Conservation (phyloP, 345 rosid genomes). For the Eucalyptus sideroxylon region DNA sequence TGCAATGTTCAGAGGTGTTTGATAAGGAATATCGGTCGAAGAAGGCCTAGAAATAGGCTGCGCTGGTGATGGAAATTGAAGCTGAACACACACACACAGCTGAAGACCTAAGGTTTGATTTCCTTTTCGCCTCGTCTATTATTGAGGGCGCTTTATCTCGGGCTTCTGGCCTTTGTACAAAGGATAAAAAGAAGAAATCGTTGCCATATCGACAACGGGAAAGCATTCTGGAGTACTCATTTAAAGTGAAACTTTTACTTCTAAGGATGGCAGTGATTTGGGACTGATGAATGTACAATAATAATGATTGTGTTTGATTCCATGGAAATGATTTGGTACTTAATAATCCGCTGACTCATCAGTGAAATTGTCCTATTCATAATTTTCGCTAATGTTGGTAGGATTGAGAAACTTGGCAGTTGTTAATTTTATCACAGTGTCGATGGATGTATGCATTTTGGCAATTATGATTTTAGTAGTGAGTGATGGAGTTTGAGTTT, state of each 20-base stretch:
- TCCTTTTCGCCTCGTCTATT: too few relatives aligned
- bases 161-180: too few relatives aligned
- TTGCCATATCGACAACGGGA: too few relatives aligned
- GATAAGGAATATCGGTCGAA: neutral
- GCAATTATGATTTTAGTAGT: neutral
- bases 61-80: neutral
- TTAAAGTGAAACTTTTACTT: too few relatives aligned
- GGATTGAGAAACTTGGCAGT: neutral
- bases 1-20: neutral
- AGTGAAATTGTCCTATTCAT: neutral
- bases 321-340: neutral
- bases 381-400: neutral
- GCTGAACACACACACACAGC: neutral
- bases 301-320: neutral
- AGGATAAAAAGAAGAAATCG: too few relatives aligned
- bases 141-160: too few relatives aligned
- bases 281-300: too few relatives aligned
- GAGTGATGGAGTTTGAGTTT: neutral
- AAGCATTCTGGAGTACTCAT: too few relatives aligned
- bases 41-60: neutral
- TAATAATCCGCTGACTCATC: neutral
- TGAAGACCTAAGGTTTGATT: neutral
- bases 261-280: too few relatives aligned
- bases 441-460: too few relatives aligned
- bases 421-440: neutral